Percentiles rank a stretch among this genome's conserved stretches.
Conservation (phyloP, 129 eudicot genomes). For the carrot (Daucus carota) region DH1_v3.0 NC_030389.2:42489501-42490000, state of each 20-base stretch:
- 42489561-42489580: neutral
- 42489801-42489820: too few relatives aligned
- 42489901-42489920: too few relatives aligned
- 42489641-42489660: neutral
- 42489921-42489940: too few relatives aligned
- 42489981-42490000: too few relatives aligned
- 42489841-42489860: neutral
- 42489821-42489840: too few relatives aligned
- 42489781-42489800: too few relatives aligned
- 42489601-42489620: neutral
- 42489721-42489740: neutral
- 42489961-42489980: too few relatives aligned
- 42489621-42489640: neutral
- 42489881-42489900: neutral
- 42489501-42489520: neutral
- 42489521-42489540: neutral
- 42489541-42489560: neutral
- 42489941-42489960: too few relatives aligned
- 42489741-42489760: neutral
- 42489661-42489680: too few relatives aligned
- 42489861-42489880: neutral
- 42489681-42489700: neutral
- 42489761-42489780: neutral
- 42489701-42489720: neutral
- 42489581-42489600: neutral